Base-by-base conservation (phyloP, 176 grass and related monocot genomes). In the Musa beccarii region DNA sequence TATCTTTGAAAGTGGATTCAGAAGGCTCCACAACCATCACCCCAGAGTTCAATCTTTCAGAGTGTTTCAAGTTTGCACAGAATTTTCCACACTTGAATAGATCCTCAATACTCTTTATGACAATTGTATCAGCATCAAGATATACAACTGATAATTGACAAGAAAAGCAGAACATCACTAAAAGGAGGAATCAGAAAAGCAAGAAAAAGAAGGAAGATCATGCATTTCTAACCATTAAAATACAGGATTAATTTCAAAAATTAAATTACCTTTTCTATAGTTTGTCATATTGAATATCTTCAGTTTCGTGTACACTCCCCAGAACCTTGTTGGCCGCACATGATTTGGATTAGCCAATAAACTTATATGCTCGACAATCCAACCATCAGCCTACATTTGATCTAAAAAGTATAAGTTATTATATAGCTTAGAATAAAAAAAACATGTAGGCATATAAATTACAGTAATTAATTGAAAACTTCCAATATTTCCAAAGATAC, bases 11-110 rank as follows among this genome's bases (percentile, higher is more conserved):
- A 61, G 90, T 76, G 81, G 78, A 62, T 85, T 86, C 88, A 84
- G 95, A 98, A 69, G 95, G 95, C 63, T 98, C 95, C 71, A 98
- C 90, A 80, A 98, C 95, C 90, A 98, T 83, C 66, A 98, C 90
- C 25, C 90, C 95, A 64, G 95, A 98, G 68, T 98, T 98, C 87
- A 98, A 87, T 80, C 88, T 90, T 85, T 98, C 95, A 52, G 95
- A 98, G 85, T 94, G 95, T 80, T 98, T 98, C 79, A 98, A 74
- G 72, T 98, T 98, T 54, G 88, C 90, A 84, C 95, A 94, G 52
- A 98, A 98, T 76, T 89, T 86, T 53, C 95, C 90, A 51, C 90
- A 98, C 52, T 89, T 87, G 80, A 98, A 98, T 66, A 94, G 68
- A 85, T 91, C 90, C 1, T 98, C 95, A 10, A 98, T 91, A 85